These are phyloP conservation scores for Aurinia saxatilis DNA, from an alignment of 345 rosid species.

Conservation along the genomic window DNA sequence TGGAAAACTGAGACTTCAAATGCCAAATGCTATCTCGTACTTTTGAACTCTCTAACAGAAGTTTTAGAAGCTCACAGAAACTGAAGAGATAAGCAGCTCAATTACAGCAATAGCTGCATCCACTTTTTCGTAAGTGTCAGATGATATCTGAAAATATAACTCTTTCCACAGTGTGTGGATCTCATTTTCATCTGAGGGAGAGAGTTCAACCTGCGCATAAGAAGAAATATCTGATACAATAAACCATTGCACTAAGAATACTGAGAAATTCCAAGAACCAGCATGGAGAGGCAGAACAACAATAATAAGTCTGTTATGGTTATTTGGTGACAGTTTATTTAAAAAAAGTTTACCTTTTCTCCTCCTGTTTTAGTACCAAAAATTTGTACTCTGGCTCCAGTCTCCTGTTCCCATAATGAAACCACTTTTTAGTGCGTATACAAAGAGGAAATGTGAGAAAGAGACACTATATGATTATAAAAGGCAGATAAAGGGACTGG, in stretches of 20 bases:
- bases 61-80: constrained; percentile 54
- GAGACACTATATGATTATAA: not conserved
- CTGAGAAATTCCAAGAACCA: constrained; percentile 12
- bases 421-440: not conserved
- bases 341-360: constrained; percentile 57
- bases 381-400: constrained; percentile 68
- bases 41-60: constrained; percentile 6
- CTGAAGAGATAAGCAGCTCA: constrained; percentile 70
- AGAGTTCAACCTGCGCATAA: constrained; percentile 58
- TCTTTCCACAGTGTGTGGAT: constrained; percentile 46
- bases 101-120: constrained; percentile 80
- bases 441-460: not conserved
- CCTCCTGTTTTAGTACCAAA: constrained; percentile 50
- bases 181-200: constrained; percentile 50
- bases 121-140: constrained; percentile 79
- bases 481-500: not conserved
- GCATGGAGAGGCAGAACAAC: not conserved
- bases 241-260: constrained; percentile 1
- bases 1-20: not conserved
- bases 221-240: not conserved
- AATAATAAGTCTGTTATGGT: not conserved
- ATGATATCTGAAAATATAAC: constrained; percentile 59
- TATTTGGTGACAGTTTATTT: not conserved
- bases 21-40: not conserved
- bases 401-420: constrained; percentile 49